Percentiles rank a stretch among this genome's conserved stretches.
Conservation (phyloP, 1,284 basidiomycete species). For the Puccinia novopanici region DNA sequence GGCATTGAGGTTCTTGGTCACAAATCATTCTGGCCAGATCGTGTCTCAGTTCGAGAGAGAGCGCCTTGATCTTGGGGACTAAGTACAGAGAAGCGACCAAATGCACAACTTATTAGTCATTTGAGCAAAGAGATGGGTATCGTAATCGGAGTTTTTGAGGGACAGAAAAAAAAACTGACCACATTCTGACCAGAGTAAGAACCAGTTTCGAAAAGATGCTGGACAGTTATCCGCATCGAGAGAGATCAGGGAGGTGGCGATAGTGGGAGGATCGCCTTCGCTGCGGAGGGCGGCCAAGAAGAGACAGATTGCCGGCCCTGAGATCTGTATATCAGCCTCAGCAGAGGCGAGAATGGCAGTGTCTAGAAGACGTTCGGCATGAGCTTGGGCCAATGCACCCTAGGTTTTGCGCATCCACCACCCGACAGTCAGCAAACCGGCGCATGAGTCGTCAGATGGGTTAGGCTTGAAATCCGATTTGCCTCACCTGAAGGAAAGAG, state of each 20-base stretch:
- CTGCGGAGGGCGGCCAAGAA: constrained; percentile 33
- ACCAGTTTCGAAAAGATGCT: constrained; percentile 47
- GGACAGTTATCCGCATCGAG: constrained; percentile 37
- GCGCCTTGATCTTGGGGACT: constrained; percentile 34
- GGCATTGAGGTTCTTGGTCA: constrained; percentile 35
- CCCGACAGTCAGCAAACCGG: background rate
- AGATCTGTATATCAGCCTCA: constrained; percentile 42
- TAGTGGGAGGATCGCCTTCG: constrained; percentile 30
- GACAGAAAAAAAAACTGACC: constrained; percentile 12
- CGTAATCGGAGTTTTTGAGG: background rate
- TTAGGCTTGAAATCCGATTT: background rate
- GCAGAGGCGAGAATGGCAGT: constrained; percentile 19
- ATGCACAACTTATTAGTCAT: background rate
- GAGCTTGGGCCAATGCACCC: constrained; percentile 46
- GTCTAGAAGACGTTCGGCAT: constrained; percentile 37
- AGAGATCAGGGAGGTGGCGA: constrained; percentile 24
- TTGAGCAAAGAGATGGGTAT: background rate
- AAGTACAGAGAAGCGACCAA: background rate
- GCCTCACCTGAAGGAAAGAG: constrained; percentile 43
- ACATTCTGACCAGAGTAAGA: constrained; percentile 37
- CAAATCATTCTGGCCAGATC: constrained; percentile 48
- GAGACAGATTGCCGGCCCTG: constrained; percentile 39
- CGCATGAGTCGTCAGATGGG: background rate
- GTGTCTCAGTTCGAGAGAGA: constrained; percentile 26
- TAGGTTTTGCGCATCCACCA: background rate